Percentiles rank a stretch among this genome's conserved stretches.
Evolutionary conservation across 805 yeast genomes (phyloP).

Genomic region (Clavispora vitiphila): DNA sequence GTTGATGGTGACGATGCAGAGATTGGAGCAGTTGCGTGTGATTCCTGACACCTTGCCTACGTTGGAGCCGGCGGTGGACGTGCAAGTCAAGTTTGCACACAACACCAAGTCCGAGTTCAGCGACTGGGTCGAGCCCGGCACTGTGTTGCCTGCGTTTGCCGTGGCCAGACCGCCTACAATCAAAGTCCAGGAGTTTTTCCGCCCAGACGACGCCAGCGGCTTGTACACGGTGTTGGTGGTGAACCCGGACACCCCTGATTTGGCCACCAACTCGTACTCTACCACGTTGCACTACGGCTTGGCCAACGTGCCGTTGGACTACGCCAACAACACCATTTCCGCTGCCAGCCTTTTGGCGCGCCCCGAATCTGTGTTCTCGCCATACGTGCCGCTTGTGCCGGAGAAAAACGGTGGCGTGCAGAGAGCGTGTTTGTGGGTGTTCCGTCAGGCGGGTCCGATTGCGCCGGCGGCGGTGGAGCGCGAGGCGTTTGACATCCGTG

Average conservation of each 20-base stretch:
- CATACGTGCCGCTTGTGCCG: conserved; percentile 79
- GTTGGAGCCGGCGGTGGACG: conserved; percentile 72
- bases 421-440: conserved; percentile 85
- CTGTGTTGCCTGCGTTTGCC: conserved; percentile 63
- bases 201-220: conserved; percentile 37
- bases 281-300: conserved; percentile 79
- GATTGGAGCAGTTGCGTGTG: conserved; percentile 77
- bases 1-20: conserved; percentile 81
- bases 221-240: conserved; percentile 76
- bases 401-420: conserved; percentile 83
- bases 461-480: conserved; percentile 23
- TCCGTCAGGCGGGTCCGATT: conserved; percentile 52
- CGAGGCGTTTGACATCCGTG: conserved; percentile 66
- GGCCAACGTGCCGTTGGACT: conserved; percentile 56
- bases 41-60: conserved; percentile 96
- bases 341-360: conserved; percentile 36
- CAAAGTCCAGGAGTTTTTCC: conserved; percentile 65
- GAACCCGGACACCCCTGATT: conserved; percentile 88
- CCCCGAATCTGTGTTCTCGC: conserved; percentile 35
- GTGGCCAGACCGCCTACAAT: conserved; percentile 75
- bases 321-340: conserved; percentile 53
- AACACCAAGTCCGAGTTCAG: conserved; percentile 48
- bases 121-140: conserved; percentile 78
- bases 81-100: conserved; percentile 70
- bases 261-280: conserved; percentile 58